Percentiles rank a stretch among this genome's conserved stretches.
Evolutionary conservation across 2,329 filamentous ascomycete genomes (phyloP).

Genomic region (Hypoxylon sp.): DNA sequence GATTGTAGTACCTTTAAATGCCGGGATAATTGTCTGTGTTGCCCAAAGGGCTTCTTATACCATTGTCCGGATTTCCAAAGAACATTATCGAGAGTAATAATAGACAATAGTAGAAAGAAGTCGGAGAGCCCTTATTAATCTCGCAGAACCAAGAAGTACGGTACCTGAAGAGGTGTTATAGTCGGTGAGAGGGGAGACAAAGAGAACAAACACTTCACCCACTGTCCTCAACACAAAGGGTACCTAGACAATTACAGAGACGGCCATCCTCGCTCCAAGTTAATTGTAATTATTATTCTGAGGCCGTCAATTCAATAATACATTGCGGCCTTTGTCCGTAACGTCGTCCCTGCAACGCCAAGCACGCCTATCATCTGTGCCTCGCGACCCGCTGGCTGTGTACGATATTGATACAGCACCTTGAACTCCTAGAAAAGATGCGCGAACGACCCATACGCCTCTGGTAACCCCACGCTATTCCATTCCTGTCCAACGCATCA

Average conservation of each 20-base stretch:
- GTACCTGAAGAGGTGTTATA: neutral
- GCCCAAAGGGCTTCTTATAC: neutral
- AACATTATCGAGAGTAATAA: slow-evolving; percentile 13
- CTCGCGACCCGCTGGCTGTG: neutral
- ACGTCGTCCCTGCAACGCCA: slow-evolving; percentile 13
- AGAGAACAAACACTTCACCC: neutral
- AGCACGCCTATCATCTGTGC: neutral
- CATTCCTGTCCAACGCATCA: slow-evolving; percentile 23
- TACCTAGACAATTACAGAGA: slow-evolving; percentile 5
- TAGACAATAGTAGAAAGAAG: slow-evolving; percentile 13
- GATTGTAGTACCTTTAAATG: neutral
- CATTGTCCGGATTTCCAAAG: slow-evolving; percentile 7
- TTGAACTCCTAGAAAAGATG: slow-evolving; percentile 7
- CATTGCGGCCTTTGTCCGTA: slow-evolving; percentile 27
- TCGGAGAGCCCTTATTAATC: slow-evolving; percentile 11
- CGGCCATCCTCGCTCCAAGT: slow-evolving; percentile 8
- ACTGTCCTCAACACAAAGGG: slow-evolving; percentile 4
- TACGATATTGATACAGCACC: slow-evolving; percentile 32
- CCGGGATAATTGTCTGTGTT: neutral
- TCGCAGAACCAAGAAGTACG: slow-evolving; percentile 7
- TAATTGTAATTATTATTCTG: slow-evolving; percentile 16
- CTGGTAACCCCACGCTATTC: slow-evolving; percentile 3
- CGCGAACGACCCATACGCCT: slow-evolving; percentile 13
- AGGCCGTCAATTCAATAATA: slow-evolving; percentile 24
- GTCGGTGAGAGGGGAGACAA: slow-evolving; percentile 19